Evolutionary conservation across 1,139 yeast species (phyloP).

Genomic region (Magnusiomyces clavatus): DNA sequence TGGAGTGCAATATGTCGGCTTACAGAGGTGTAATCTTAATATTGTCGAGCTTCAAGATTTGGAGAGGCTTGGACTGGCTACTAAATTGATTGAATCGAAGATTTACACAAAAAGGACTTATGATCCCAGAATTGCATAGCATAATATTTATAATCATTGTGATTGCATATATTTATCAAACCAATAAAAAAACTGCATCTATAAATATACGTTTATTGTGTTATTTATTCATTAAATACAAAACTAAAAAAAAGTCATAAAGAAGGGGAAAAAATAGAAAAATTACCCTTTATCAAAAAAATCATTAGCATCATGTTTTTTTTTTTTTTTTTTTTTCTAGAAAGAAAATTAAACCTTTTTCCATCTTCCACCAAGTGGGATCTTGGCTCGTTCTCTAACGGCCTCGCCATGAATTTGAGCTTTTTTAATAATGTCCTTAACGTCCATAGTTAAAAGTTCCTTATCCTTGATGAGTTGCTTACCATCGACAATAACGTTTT

Average conservation of each 20-base stretch:
- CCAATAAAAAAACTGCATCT: background rate
- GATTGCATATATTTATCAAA: background rate
- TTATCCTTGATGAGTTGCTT: conserved; percentile 19
- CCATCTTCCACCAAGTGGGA: conserved; percentile 14
- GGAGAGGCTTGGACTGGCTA: background rate
- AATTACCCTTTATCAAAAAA: background rate
- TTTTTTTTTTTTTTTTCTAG: background rate
- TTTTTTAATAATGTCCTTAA: conserved; percentile 21
- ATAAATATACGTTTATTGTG: background rate
- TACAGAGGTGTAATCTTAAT: background rate
- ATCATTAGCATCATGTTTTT: background rate
- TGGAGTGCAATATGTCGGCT: background rate
- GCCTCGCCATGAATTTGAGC: conserved; percentile 20
- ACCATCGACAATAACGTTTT: conserved; percentile 23
- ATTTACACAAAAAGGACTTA: background rate
- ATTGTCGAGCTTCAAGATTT: background rate
- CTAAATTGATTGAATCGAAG: background rate
- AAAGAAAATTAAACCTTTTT: conserved; percentile 8
- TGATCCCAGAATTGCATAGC: background rate
- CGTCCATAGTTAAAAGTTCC: conserved; percentile 22
- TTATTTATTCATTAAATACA: background rate
- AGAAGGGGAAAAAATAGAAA: background rate
- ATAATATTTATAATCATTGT: background rate
- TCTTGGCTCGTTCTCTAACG: conserved; percentile 14
- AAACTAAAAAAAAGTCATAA: background rate